Percentiles rank a stretch among this genome's conserved stretches.
Evolutionary conservation across 805 yeast genomes (phyloP).

Genomic region (Scheffersomyces lignosus): DNA sequence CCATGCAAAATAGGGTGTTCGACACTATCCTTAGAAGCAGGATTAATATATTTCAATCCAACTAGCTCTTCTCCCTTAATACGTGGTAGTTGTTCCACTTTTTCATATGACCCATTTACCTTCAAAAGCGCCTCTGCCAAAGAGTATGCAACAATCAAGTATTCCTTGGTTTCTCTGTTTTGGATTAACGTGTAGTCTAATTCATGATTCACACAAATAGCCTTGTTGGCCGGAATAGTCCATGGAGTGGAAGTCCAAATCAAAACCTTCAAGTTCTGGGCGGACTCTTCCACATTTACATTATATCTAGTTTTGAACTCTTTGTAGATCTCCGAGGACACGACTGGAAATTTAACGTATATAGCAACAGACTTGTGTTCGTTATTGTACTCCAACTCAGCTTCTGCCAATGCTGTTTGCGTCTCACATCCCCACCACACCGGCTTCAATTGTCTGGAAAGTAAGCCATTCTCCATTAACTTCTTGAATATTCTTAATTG

Average conservation of each 20-base stretch:
- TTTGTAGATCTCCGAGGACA: constrained; percentile 17
- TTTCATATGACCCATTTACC: constrained; percentile 18
- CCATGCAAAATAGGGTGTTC: constrained; percentile 70
- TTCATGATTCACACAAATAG: constrained; percentile 67
- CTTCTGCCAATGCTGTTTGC: constrained; percentile 92
- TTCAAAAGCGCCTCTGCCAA: constrained; percentile 41
- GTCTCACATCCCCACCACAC: constrained; percentile 98
- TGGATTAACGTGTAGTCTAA: constrained; percentile 55
- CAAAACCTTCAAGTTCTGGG: constrained; percentile 28
- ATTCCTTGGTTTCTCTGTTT: constrained; percentile 32
- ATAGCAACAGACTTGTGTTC: constrained; percentile 68
- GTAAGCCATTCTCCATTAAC: constrained; percentile 63
- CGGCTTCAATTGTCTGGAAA: constrained; percentile 86
- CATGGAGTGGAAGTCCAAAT: constrained; percentile 99
- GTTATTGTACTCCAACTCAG: constrained; percentile 86
- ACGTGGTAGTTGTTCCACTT: constrained; percentile 3
- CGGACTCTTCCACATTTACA: constrained; percentile 3
- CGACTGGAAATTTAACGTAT: constrained; percentile 62
- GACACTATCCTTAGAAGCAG: constrained; percentile 38
- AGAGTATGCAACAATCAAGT: constrained; percentile 57
- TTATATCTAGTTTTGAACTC: constrained; percentile 7
- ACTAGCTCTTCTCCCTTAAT: constrained; percentile 25
- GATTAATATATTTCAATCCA: constrained; percentile 52
- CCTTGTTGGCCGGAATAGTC: constrained; percentile 89
- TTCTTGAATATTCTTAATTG: constrained; percentile 72